A percentile compares a stretch with the other conserved stretches of the same genome.
Evolutionary conservation across 768 basidiomycete genomes (phyloP).

Genomic region (Hygrophorus pudorinus): DNA sequence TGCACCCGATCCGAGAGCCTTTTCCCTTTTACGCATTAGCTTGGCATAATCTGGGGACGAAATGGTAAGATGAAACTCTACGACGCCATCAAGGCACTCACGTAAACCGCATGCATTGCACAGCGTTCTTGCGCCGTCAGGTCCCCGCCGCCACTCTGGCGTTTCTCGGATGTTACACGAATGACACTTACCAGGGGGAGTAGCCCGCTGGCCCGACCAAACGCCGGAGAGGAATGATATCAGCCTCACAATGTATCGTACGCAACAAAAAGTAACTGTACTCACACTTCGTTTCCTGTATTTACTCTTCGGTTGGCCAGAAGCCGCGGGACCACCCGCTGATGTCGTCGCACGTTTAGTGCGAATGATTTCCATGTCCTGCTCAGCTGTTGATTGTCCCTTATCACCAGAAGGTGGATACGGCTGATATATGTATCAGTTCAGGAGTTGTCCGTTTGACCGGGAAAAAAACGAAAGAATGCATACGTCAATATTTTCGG

Average conservation of each 20-base stretch:
- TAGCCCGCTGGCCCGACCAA: constrained; percentile 77
- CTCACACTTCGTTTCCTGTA: constrained; percentile 82
- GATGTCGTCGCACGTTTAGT: constrained; percentile 70
- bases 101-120: constrained; percentile 84
- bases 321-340: constrained; percentile 38
- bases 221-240: constrained; percentile 20
- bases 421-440: constrained; percentile 10
- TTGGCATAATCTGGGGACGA: constrained; percentile 63
- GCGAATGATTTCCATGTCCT: constrained; percentile 80
- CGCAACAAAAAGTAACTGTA: constrained; percentile 11
- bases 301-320: constrained; percentile 62
- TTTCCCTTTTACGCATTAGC: constrained; percentile 70
- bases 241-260: constrained; percentile 6
- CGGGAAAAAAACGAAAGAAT: not conserved
- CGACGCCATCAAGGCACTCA: constrained; percentile 29
- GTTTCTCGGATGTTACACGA: constrained; percentile 83
- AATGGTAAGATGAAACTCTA: not conserved
- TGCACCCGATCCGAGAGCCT: constrained; percentile 42
- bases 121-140: constrained; percentile 74
- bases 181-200: constrained; percentile 80
- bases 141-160: constrained; percentile 82
- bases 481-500: constrained; percentile 2
- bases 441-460: no score
- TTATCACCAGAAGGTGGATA: constrained; percentile 25
- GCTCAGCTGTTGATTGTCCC: constrained; percentile 57